Percentiles rank a stretch among this genome's conserved stretches.
Conservation (phyloP, 2,329 filamentous ascomycete species). For the Talaromyces rugulosus region DNA sequence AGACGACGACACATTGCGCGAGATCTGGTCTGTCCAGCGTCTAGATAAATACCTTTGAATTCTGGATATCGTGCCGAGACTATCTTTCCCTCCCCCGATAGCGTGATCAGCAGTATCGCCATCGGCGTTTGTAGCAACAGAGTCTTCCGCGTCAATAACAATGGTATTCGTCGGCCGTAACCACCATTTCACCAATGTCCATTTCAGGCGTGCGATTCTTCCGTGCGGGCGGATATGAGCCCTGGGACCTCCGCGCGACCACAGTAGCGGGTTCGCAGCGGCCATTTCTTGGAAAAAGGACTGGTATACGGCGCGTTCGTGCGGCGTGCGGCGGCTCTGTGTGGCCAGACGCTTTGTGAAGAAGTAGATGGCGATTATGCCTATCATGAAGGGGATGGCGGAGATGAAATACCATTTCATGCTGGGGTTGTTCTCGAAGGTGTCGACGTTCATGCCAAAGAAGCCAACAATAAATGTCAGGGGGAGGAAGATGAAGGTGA, state of each 20-base stretch:
- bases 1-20: neutral
- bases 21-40: conserved; percentile 38
- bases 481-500: conserved; percentile 40
- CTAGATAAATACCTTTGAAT: conserved; percentile 36
- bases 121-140: conserved; percentile 16
- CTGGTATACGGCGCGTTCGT: conserved; percentile 49
- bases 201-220: conserved; percentile 40
- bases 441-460: conserved; percentile 45
- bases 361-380: conserved; percentile 47
- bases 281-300: conserved; percentile 47
- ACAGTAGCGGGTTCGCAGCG: conserved; percentile 42
- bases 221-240: conserved; percentile 36
- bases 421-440: conserved; percentile 38
- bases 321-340: conserved; percentile 38
- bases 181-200: conserved; percentile 46
- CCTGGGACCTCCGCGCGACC: conserved; percentile 46
- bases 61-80: conserved; percentile 36
- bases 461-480: conserved; percentile 48
- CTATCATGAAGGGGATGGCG: conserved; percentile 42
- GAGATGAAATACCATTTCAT: conserved; percentile 51
- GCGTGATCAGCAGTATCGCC: neutral
- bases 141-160: conserved; percentile 17
- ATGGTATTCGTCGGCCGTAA: conserved; percentile 41
- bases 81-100: conserved; percentile 23
- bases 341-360: conserved; percentile 42